Percentiles rank a stretch among this genome's conserved stretches.
Evolutionary conservation across 768 basidiomycete species (phyloP).

Genomic region (Xerocomus spinulosus): DNA sequence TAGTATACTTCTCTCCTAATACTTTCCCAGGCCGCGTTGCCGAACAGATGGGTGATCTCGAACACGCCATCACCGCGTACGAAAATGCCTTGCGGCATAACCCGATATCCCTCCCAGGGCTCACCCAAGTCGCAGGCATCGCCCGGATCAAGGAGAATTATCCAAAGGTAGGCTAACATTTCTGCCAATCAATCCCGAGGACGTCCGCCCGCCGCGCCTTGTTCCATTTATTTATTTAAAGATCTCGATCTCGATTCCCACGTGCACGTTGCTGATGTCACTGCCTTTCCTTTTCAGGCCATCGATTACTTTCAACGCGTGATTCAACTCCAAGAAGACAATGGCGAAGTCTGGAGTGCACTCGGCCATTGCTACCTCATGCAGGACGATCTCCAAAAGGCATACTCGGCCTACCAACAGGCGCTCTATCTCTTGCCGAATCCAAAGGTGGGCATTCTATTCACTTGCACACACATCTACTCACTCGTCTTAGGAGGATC

Average conservation of each 20-base stretch:
- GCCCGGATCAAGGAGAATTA: slow-evolving; percentile 98
- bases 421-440: slow-evolving; percentile 94
- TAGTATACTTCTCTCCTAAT: slow-evolving; percentile 12
- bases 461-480: neutral
- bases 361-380: slow-evolving; percentile 97
- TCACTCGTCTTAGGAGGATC: slow-evolving; percentile 63
- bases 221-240: slow-evolving; percentile 13
- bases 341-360: slow-evolving; percentile 98
- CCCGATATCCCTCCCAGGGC: slow-evolving; percentile 81
- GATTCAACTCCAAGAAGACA: slow-evolving; percentile 85
- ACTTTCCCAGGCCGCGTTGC: slow-evolving; percentile 76
- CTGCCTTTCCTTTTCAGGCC: slow-evolving; percentile 52
- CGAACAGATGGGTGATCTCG: slow-evolving; percentile 92
- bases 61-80: slow-evolving; percentile 89
- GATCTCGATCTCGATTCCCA: slow-evolving; percentile 30
- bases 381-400: slow-evolving; percentile 99
- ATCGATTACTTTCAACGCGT: slow-evolving; percentile 97
- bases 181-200: slow-evolving; percentile 33
- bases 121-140: slow-evolving; percentile 93
- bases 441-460: slow-evolving; percentile 64
- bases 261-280: slow-evolving; percentile 31
- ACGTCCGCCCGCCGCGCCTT: slow-evolving; percentile 26
- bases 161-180: slow-evolving; percentile 65
- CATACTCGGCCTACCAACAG: slow-evolving; percentile 97
- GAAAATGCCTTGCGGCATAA: slow-evolving; percentile 96